phyloP scores from a whole-genome alignment of 441 rosid species.

The Caryocar brasiliense region DNA sequence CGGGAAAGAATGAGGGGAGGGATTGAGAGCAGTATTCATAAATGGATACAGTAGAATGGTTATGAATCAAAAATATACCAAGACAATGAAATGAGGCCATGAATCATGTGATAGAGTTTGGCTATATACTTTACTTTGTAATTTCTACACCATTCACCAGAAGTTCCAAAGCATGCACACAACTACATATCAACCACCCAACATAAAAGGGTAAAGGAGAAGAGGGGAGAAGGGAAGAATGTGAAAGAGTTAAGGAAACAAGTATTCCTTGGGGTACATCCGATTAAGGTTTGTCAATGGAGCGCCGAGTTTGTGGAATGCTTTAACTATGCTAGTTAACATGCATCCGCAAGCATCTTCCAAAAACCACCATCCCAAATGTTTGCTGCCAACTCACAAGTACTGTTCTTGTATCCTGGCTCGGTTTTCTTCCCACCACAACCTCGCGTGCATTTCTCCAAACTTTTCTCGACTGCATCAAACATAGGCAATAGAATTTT shows the following conservation, averaged over 20 bases:
- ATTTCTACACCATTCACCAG: slow-evolving; percentile 3
- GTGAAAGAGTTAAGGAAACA: background rate
- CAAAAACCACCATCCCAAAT: background rate
- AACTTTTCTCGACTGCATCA: slow-evolving; percentile 81
- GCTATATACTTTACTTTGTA: too few relatives aligned
- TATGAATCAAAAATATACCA: too few relatives aligned
- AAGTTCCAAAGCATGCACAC: slow-evolving; percentile 4
- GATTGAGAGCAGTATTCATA: too few relatives aligned
- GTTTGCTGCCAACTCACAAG: slow-evolving; percentile 33
- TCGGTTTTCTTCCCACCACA: slow-evolving; percentile 94
- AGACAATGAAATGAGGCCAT: too few relatives aligned
- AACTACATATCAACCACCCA: slow-evolving; percentile 12
- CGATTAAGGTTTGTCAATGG: slow-evolving; percentile 3
- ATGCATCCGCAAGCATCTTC: slow-evolving; percentile 1
- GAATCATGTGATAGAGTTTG: too few relatives aligned
- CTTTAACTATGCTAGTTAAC: slow-evolving; percentile 2
- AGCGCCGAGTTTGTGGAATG: slow-evolving; percentile 5
- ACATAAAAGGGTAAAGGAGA: background rate
- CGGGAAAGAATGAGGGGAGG: too few relatives aligned
- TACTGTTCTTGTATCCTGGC: slow-evolving; percentile 83
- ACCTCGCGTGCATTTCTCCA: slow-evolving; percentile 69
- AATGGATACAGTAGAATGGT: too few relatives aligned
- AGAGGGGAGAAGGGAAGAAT: background rate
- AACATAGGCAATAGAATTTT: background rate
- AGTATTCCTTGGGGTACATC: background rate